These are phyloP conservation scores for Papiliotrema flavescens DNA, from an alignment of 1,284 basidiomycete genomes.

Conservation along the genomic window DNA sequence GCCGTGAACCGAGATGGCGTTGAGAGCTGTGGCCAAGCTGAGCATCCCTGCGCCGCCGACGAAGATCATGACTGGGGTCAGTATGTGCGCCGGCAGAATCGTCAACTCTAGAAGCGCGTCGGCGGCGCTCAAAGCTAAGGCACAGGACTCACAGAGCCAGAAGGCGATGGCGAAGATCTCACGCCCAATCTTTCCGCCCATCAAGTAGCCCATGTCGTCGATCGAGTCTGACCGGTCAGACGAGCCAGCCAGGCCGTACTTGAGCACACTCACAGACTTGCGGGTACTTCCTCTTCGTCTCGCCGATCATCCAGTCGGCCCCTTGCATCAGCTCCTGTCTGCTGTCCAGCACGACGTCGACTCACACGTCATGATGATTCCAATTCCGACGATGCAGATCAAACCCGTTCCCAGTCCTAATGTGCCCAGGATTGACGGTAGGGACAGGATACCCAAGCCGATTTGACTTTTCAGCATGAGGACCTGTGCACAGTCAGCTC, in stretches of 20 bases:
- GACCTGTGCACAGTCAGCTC: no score
- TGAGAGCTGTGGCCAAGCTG: slow-evolving; percentile 43
- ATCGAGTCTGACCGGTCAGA: background rate
- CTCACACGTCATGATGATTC: slow-evolving; percentile 37
- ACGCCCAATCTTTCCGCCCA: slow-evolving; percentile 30
- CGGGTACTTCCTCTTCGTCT: slow-evolving; percentile 35
- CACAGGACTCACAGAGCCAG: slow-evolving; percentile 22
- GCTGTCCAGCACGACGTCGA: background rate
- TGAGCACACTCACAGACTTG: slow-evolving; percentile 18
- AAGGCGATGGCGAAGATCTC: slow-evolving; percentile 28
- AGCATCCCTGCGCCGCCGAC: slow-evolving; percentile 33
- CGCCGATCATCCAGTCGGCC: slow-evolving; percentile 32
- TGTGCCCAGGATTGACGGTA: slow-evolving; percentile 28
- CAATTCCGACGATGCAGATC: slow-evolving; percentile 38
- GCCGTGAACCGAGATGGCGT: slow-evolving; percentile 42
- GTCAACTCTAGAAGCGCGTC: no score
- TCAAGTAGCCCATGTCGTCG: slow-evolving; percentile 19
- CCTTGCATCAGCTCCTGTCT: slow-evolving; percentile 8
- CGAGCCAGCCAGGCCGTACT: background rate
- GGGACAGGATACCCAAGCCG: slow-evolving; percentile 36
- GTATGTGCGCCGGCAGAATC: no score
- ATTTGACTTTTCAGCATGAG: slow-evolving; percentile 41
- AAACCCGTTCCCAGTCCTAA: slow-evolving; percentile 38
- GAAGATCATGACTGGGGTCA: slow-evolving; percentile 11
- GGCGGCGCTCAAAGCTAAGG: no score